Conservation (phyloP, 2,329 filamentous ascomycete genomes). For the Ophiostoma sp. region DNA sequence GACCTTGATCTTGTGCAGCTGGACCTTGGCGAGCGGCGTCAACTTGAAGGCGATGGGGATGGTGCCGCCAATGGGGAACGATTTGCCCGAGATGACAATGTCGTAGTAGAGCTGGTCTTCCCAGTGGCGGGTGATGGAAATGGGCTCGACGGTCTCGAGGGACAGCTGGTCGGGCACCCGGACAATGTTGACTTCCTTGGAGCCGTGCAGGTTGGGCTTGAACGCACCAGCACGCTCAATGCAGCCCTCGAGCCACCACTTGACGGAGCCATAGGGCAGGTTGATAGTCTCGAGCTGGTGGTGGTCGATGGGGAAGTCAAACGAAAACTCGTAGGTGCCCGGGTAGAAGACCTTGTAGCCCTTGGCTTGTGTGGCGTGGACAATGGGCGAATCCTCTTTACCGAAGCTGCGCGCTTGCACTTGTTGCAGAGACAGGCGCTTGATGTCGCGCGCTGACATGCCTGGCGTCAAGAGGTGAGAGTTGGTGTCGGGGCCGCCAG, state of each 20-base stretch:
- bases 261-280: slow-evolving; percentile 81
- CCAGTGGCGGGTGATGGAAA: slow-evolving; percentile 91
- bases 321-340: slow-evolving; percentile 66
- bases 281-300: slow-evolving; percentile 86
- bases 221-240: slow-evolving; percentile 88
- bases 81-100: slow-evolving; percentile 94
- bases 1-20: slow-evolving; percentile 89
- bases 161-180: slow-evolving; percentile 85
- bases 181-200: slow-evolving; percentile 79
- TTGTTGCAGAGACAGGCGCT: slow-evolving; percentile 75
- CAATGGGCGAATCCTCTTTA: slow-evolving; percentile 70
- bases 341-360: slow-evolving; percentile 86
- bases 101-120: slow-evolving; percentile 95
- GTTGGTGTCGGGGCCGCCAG: background rate
- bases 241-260: slow-evolving; percentile 82
- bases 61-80: slow-evolving; percentile 82
- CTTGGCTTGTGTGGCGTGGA: slow-evolving; percentile 60
- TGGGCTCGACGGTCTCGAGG: slow-evolving; percentile 86
- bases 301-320: slow-evolving; percentile 87
- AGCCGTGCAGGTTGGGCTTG: slow-evolving; percentile 80
- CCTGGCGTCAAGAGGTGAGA: slow-evolving; percentile 26
- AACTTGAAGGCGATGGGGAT: slow-evolving; percentile 94
- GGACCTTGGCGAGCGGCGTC: slow-evolving; percentile 88
- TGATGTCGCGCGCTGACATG: slow-evolving; percentile 49
- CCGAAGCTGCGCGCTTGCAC: slow-evolving; percentile 82